These are phyloP conservation scores for Madurella fahalii DNA, from an alignment of 2,329 filamentous ascomycete species.

Conservation along the genomic window DNA sequence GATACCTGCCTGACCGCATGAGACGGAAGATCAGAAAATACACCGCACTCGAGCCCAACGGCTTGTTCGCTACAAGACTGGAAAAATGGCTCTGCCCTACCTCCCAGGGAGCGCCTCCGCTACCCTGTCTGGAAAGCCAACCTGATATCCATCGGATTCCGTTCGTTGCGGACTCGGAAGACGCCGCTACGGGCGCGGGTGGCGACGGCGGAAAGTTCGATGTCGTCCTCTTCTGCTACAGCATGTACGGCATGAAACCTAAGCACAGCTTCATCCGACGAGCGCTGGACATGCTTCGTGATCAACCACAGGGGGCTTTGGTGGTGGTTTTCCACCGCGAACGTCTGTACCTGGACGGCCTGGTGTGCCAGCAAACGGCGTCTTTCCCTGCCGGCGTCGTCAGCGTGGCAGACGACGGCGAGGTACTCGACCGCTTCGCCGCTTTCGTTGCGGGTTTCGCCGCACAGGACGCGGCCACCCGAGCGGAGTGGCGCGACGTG, in stretches of 20 bases:
- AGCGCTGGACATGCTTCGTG: constrained; percentile 45
- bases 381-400: constrained; percentile 44
- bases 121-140: constrained; percentile 40
- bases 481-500: constrained; percentile 44
- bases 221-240: constrained; percentile 58
- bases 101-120: constrained; percentile 29
- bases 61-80: constrained; percentile 41
- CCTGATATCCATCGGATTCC: constrained; percentile 37
- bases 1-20: constrained; percentile 39
- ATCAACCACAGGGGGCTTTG: constrained; percentile 37
- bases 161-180: constrained; percentile 34
- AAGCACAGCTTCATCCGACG: constrained; percentile 43
- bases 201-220: constrained; percentile 43
- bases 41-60: constrained; percentile 51
- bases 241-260: constrained; percentile 57
- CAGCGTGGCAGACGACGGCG: constrained; percentile 42
- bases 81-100: constrained; percentile 38
- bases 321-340: constrained; percentile 56
- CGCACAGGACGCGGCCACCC: constrained; percentile 33
- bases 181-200: constrained; percentile 20
- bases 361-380: constrained; percentile 46
- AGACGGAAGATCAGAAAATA: constrained; percentile 47
- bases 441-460: constrained; percentile 47
- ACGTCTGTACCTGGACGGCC: constrained; percentile 40
- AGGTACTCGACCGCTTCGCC: constrained; percentile 47